Evolutionary conservation across 1,284 basidiomycete genomes (phyloP).

Genomic region (Retiboletus fuscus): DNA sequence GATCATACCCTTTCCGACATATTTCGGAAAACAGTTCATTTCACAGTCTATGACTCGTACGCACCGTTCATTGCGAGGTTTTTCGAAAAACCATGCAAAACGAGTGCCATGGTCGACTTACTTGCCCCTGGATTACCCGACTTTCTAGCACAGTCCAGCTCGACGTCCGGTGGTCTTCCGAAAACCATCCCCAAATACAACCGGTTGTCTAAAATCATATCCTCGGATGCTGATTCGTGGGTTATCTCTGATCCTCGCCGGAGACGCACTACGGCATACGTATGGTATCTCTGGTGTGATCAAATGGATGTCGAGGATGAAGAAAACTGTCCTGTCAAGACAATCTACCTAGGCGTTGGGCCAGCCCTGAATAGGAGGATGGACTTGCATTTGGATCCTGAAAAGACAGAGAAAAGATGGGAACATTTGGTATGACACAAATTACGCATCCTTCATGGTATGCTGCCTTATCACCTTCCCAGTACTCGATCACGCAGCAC

Average conservation of each 20-base stretch:
- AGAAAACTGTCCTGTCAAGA: not conserved
- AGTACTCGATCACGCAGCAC: conserved; percentile 6
- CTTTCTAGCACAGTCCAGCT: not conserved
- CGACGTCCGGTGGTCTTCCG: conserved; percentile 1
- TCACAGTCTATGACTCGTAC: conserved; percentile 32
- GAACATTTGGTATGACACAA: conserved; percentile 2
- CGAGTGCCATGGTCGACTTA: conserved; percentile 1
- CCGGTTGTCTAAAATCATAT: not conserved
- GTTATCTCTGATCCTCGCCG: not conserved
- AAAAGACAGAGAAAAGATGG: not conserved
- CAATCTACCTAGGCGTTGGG: not conserved
- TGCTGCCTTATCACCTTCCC: not conserved
- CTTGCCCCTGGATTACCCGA: conserved; percentile 1
- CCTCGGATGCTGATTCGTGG: not conserved
- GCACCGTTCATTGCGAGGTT: conserved; percentile 23
- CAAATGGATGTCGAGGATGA: not conserved
- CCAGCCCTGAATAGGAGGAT: not conserved
- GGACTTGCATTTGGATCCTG: not conserved
- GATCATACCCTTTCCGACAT: not conserved
- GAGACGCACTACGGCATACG: not conserved
- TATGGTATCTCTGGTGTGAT: not conserved
- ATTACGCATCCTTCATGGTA: not conserved
- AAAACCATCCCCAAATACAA: conserved; percentile 5
- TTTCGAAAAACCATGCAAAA: conserved; percentile 24
- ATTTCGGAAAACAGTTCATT: conserved; percentile 15